Conservation (phyloP, 306 rosid species). For the Medicago lupulina region DNA sequence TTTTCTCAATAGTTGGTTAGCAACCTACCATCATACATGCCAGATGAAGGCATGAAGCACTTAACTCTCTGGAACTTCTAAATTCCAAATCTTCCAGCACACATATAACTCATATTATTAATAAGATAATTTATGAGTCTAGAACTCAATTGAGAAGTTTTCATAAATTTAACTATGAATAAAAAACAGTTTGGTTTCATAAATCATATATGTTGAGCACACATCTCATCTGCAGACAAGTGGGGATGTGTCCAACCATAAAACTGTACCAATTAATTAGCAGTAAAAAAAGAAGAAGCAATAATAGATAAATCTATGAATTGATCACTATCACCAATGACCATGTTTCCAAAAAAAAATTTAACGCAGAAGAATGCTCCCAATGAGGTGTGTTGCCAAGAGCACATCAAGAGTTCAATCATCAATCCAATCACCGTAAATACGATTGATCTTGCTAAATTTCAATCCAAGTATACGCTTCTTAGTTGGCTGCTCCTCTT, state of each 20-base stretch:
- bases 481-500: conserved; percentile 62
- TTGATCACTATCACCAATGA: conserved; percentile 49
- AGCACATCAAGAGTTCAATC: conserved; percentile 62
- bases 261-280: conserved; percentile 22
- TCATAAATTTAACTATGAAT: too few species aligned
- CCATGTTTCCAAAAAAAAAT: conserved; percentile 42
- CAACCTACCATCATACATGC: too few species aligned
- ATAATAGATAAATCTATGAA: conserved; percentile 43
- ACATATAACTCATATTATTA: too few species aligned
- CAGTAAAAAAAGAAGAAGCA: not conserved
- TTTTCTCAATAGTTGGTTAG: too few species aligned
- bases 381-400: conserved; percentile 23
- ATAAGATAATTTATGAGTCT: too few species aligned
- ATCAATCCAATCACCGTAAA: conserved; percentile 94
- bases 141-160: too few species aligned
- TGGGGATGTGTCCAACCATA: conserved; percentile 28
- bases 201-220: too few species aligned
- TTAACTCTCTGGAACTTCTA: too few species aligned
- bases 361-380: not conserved
- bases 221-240: not conserved
- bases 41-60: too few species aligned
- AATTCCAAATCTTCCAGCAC: too few species aligned
- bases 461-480: conserved; percentile 65
- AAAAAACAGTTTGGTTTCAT: too few species aligned
- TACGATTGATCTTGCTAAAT: conserved; percentile 69